A percentile compares a stretch with the other conserved stretches of the same genome.
Conservation (phyloP, 495 filamentous ascomycete genomes). For the Neurospora sp. region DNA sequence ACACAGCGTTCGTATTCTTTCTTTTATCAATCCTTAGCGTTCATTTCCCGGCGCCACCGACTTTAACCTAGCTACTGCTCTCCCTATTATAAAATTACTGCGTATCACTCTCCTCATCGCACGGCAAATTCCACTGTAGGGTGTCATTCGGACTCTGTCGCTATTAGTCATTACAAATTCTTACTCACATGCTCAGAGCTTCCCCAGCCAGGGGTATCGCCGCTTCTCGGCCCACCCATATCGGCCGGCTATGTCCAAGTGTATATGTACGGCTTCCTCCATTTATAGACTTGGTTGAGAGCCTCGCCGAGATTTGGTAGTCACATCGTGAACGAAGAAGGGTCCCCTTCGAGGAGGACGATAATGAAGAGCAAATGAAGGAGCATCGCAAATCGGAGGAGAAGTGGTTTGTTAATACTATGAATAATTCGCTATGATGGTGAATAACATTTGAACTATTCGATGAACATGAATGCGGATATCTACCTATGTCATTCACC, state of each 20-base stretch:
- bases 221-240: not conserved
- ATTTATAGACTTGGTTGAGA: not conserved
- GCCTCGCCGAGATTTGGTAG: not conserved
- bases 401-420: not conserved
- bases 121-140: not conserved
- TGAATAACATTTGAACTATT: not conserved
- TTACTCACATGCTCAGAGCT: not conserved
- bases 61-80: too few relatives aligned
- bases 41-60: not conserved
- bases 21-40: not conserved
- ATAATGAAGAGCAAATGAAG: not conserved
- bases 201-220: not conserved
- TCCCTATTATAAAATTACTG: not conserved
- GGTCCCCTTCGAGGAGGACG: not conserved
- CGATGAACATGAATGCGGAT: not conserved
- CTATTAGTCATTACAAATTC: not conserved
- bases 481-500: not conserved
- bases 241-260: too few relatives aligned
- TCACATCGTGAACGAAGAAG: not conserved
- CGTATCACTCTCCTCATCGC: not conserved
- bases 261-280: not conserved
- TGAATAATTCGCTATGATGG: not conserved
- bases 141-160: not conserved
- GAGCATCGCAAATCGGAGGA: not conserved
- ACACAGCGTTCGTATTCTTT: not conserved